These are phyloP conservation scores for Sapria himalayana DNA, from an alignment of 345 rosid genomes.

Conservation along the genomic window DNA sequence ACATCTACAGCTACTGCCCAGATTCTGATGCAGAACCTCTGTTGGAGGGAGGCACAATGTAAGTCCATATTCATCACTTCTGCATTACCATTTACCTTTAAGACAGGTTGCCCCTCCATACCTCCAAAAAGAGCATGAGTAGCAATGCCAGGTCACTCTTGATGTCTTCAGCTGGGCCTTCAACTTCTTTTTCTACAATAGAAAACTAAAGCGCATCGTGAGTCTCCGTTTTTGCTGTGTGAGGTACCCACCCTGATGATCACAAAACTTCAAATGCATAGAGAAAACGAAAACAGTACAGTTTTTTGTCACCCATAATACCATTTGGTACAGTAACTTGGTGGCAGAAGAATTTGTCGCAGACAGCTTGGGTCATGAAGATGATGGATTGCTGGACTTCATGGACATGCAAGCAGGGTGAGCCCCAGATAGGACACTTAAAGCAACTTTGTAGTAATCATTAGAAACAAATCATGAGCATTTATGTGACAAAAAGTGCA, in stretches of 20 bases:
- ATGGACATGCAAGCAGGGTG: constrained; percentile 53
- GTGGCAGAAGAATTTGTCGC: constrained; percentile 35
- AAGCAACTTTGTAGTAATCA: no score
- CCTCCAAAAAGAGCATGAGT: neutral
- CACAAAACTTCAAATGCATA: neutral
- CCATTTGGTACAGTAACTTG: constrained; percentile 45
- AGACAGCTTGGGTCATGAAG: constrained; percentile 20
- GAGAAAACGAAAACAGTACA: no score
- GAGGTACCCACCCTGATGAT: constrained; percentile 15
- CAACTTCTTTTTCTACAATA: constrained; percentile 80
- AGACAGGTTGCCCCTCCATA: no score
- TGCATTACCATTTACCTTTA: neutral
- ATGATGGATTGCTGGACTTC: constrained; percentile 47
- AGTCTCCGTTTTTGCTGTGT: constrained; percentile 62
- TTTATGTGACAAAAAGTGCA: no score
- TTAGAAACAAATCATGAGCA: no score
- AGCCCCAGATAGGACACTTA: no score
- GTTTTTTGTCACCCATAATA: neutral
- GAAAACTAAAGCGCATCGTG: constrained; percentile 74
- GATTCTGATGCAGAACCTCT: constrained; percentile 70
- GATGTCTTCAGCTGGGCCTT: constrained; percentile 64
- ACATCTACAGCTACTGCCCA: constrained; percentile 70
- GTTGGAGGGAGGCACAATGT: constrained; percentile 75
- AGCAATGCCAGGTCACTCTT: neutral
- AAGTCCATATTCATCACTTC: constrained; percentile 8